phyloP scores from a whole-genome alignment of 768 basidiomycete species.

The Mycena venus region DNA sequence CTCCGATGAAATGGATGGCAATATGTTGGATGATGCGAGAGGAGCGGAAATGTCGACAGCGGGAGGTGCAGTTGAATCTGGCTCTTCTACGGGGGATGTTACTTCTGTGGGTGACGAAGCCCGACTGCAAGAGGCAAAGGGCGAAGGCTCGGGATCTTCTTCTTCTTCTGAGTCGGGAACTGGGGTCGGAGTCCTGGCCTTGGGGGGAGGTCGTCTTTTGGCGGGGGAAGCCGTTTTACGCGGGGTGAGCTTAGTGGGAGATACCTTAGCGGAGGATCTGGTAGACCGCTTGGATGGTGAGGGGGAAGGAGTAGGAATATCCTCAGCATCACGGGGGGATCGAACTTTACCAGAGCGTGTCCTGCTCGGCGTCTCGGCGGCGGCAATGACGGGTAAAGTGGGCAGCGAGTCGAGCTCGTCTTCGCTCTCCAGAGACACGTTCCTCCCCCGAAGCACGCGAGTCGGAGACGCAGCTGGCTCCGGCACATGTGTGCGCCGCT shows the following conservation, averaged over 20 bases:
- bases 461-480: neutral
- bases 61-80: neutral
- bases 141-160: constrained; percentile 1
- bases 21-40: constrained; percentile 37
- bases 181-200: constrained; percentile 14
- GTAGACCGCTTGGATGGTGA: neutral
- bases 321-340: neutral
- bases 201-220: constrained; percentile 4
- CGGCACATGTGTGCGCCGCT: neutral
- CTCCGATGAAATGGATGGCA: constrained; percentile 43
- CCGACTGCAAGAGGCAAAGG: neutral
- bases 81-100: neutral
- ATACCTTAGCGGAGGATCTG: neutral
- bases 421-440: constrained; percentile 2
- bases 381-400: neutral
- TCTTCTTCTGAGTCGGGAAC: constrained; percentile 26
- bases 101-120: neutral
- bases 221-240: neutral
- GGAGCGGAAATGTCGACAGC: neutral
- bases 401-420: constrained; percentile 13
- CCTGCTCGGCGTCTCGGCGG: neutral
- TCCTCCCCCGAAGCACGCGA: neutral
- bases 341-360: constrained; percentile 24
- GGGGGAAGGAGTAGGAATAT: neutral
- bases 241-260: neutral